Evolutionary conservation across 176 grass and related monocot genomes (phyloP), one percentile per base, ranked within the genome.

Genomic region (Hordeum marinum): DNA sequence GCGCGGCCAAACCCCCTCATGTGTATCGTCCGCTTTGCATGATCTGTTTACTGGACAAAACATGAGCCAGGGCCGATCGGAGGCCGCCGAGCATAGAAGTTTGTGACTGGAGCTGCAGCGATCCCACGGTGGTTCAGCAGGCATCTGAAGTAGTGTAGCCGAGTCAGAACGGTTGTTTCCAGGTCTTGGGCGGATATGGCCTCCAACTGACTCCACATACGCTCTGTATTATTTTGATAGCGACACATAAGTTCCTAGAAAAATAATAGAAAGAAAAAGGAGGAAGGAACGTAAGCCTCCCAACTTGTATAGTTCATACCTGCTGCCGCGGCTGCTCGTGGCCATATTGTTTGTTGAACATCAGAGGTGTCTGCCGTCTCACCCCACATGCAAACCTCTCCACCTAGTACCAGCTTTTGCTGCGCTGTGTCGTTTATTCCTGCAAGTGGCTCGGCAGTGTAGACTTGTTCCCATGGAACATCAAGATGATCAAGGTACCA

Each of bases 401-500:
- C 96, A 20, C 96, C 93, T 0, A 98, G 91, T 27, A 95, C 93
- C 41, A 98, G 91, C 55, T 98, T 92, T 73, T 98, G 89, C 63
- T 92, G 91, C 48, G 23, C 67, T 13, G 80, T 64, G 61, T 92
- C 70, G 4, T 73, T 82, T 76, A 96, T 96, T 62, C 96, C 96
- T 71, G 85, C 84, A 1, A 98, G 88, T 74, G 96, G 96, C 68
- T 98, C 96, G 0, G 61, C 88, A 10, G 40, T 92, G 60, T 98
- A 98, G 73, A 98, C 93, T 36, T 92, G 31, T 75, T 98, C 89
- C 96, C 96, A 98, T 17, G 96, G 91, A 82, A 98, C 64, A 87
- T 98, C 93, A 0, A 95, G 89, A 87, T 98, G 96, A 85, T 98
- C 93, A 62, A 98, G 93, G 81, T 98, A 98, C 93, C 93, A 98